These are phyloP conservation scores for Anthostomella pinea DNA, from an alignment of 2,329 filamentous ascomycete genomes.

Conservation along the genomic window DNA sequence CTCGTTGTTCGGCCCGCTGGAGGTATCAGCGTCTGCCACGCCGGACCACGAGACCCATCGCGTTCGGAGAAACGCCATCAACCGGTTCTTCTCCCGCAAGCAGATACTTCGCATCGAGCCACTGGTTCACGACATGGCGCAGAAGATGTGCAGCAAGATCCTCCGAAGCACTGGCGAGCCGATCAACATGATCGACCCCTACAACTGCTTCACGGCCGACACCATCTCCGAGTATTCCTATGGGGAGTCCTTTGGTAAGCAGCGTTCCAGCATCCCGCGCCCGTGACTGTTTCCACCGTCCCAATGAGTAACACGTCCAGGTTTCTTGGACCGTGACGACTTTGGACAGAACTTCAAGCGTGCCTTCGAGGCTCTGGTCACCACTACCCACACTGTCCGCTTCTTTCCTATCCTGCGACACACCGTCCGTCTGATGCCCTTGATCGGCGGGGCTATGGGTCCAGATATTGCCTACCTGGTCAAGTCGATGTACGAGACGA, in stretches of 20 bases:
- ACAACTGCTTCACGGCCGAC: conserved; percentile 20
- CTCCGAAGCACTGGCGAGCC: conserved; percentile 28
- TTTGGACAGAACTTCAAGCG: no score
- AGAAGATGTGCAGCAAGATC: conserved; percentile 27
- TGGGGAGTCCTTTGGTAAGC: conserved; percentile 25
- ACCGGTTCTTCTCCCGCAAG: conserved; percentile 26
- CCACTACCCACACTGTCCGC: no score
- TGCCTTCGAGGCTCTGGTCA: no score
- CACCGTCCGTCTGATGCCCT: no score
- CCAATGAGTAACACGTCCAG: no score
- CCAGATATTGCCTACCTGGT: conserved; percentile 14
- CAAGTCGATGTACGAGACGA: conserved; percentile 12
- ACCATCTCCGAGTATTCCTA: conserved; percentile 25
- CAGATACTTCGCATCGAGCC: conserved; percentile 31
- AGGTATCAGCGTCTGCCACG: conserved; percentile 19
- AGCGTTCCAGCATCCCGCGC: no score
- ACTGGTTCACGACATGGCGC: conserved; percentile 17
- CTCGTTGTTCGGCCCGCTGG: conserved; percentile 20
- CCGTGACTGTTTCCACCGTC: no score
- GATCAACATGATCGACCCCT: conserved; percentile 16
- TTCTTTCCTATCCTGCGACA: no score
- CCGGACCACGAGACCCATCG: conserved; percentile 27
- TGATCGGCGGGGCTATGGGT: no score
- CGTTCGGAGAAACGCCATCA: conserved; percentile 20
- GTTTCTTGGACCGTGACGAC: no score